These are phyloP conservation scores for Sedum album DNA, from an alignment of 164 flowering plant genomes.

Conservation along the genomic window DNA sequence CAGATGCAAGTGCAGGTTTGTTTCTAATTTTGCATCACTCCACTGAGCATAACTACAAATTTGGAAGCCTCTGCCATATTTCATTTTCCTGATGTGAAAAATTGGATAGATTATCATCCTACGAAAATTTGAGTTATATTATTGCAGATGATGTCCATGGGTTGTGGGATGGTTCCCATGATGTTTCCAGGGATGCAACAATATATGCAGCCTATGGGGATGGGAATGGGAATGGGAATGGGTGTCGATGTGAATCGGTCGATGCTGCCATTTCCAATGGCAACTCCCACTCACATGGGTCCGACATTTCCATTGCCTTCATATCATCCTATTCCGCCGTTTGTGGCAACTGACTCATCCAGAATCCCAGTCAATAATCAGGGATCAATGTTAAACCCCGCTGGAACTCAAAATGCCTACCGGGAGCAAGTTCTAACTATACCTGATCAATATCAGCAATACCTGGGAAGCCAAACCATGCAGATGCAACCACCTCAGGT, in stretches of 20 bases:
- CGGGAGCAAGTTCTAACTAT: conserved; percentile 33
- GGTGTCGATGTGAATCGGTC: conserved; percentile 58
- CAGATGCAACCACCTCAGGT: conserved; percentile 45
- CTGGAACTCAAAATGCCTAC: conserved; percentile 25
- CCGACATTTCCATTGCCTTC: conserved; percentile 54
- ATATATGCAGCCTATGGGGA: conserved; percentile 69
- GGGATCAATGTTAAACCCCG: conserved; percentile 30
- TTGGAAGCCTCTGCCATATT: not conserved
- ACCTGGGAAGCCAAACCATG: conserved; percentile 43
- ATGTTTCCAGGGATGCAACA: conserved; percentile 81
- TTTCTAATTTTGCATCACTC: not conserved
- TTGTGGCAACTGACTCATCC: conserved; percentile 35
- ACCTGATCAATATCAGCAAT: conserved; percentile 55
- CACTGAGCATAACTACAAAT: not conserved
- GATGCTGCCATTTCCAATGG: conserved; percentile 53
- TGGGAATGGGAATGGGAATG: conserved; percentile 34
- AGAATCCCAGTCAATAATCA: conserved; percentile 29
- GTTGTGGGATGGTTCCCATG: conserved; percentile 80
- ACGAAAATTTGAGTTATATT: conserved; percentile 7
- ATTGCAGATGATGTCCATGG: conserved; percentile 95
- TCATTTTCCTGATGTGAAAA: not conserved
- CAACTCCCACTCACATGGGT: conserved; percentile 43
- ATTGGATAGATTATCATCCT: not conserved
- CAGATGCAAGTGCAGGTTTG: conserved; percentile 91
- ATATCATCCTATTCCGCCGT: conserved; percentile 20